Base-by-base conservation (phyloP, 1,139 yeast genomes). In the Taphrina confusa region DNA sequence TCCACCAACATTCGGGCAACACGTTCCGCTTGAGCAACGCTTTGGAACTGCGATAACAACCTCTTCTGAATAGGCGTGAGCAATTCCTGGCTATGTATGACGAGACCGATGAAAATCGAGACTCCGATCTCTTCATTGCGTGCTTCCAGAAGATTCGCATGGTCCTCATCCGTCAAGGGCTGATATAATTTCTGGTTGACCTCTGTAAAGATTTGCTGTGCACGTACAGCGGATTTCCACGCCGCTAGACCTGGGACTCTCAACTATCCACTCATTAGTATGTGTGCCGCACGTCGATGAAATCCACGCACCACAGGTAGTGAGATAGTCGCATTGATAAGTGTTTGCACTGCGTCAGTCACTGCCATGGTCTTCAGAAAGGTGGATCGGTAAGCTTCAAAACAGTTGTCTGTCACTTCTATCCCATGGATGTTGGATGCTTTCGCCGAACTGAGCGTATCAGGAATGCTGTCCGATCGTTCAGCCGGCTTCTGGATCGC, bases 311-410 rank as follows among this genome's bases (percentile, higher is more conserved):
- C 46, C 8, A n/a, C 46, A 22, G 20, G 46, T 4, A 40, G 23
- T 8, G 31, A n/a, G 6, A 18, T 4, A 5, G 46, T 40, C 12
- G 46, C 46, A 40, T 40, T 40, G 30, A 40, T 30, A 12, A 40
- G 31, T 6, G 4, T 23, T 4, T 40, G 28, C 9, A 40, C 46
- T 3, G 46, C 46, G n/a, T 40, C 46, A 5, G 46, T 40, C 14
- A 40, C 46, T 6, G 46, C 46, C 46, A 22, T 40, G 20, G 46
- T 40, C 30, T 40, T 40, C 31, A 40, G 4, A n/a, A 40, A 40
- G 14, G 46, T 40, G 20, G 11, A n/a, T 12, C 46, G 46, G n/a
- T 40, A 40, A n/a, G 46, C 46, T 25, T 40, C 46, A n/a, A 22
- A 40, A n/a, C 46, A 40, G 30, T 16, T 40, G 14, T 40, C 31